A percentile compares a stretch with the other conserved stretches of the same genome.
Evolutionary conservation across 2,329 filamentous ascomycete genomes (phyloP).

Genomic region (Berkeleyomyces rouxiae): DNA sequence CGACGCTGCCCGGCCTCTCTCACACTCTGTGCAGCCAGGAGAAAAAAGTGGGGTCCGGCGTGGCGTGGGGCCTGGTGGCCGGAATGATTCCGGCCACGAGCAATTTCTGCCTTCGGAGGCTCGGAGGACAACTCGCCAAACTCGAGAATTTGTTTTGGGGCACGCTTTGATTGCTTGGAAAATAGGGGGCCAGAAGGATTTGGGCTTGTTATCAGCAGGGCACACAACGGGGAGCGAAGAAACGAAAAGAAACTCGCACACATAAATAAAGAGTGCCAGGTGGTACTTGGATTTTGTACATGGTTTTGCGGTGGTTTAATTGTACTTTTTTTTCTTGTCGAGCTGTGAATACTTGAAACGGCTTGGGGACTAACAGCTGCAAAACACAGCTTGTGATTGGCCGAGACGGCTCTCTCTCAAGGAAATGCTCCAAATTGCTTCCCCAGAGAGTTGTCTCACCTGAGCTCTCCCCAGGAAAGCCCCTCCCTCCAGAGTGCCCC

Average conservation of each 20-base stretch:
- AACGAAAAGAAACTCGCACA: not conserved
- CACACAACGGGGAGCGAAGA: not conserved
- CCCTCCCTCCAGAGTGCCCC: not conserved
- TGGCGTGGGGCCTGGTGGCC: conserved; percentile 8
- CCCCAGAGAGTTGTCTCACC: not conserved
- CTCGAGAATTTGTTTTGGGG: not conserved
- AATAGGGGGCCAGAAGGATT: not conserved
- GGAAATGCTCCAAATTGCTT: not conserved
- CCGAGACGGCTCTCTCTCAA: not conserved
- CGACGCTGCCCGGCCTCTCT: not conserved
- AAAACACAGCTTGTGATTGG: not conserved
- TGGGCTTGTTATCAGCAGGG: not conserved
- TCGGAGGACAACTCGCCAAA: not conserved
- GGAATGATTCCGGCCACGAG: conserved; percentile 9
- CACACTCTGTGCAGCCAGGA: not conserved
- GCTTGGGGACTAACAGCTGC: not conserved
- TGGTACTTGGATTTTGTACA: not conserved
- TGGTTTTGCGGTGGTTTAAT: not conserved
- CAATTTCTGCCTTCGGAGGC: not conserved
- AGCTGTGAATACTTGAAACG: not conserved
- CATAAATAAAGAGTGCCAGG: not conserved
- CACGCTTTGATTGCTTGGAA: not conserved
- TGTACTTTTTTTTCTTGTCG: not conserved
- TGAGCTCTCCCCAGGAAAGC: not conserved
- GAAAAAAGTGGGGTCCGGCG: not conserved